Conservation (phyloP, 2,329 filamentous ascomycete species). For the Aspergillus pseudonomiae region DNA sequence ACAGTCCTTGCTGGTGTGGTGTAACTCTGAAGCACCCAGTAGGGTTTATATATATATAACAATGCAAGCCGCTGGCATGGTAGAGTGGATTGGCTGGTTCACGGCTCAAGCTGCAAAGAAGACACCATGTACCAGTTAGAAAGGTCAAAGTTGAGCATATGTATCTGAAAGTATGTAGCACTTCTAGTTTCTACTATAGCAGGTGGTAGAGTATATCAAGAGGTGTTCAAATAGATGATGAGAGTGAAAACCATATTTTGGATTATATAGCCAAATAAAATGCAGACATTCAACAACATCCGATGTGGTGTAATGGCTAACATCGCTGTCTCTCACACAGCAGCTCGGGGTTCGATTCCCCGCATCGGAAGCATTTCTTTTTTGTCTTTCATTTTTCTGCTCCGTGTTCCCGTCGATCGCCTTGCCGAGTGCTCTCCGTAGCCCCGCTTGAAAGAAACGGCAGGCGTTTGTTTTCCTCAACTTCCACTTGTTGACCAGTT, state of each 20-base stretch:
- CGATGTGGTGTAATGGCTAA: constrained; percentile 7
- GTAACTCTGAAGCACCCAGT: no score
- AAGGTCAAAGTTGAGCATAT: rapidly evolving
- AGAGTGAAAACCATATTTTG: background rate
- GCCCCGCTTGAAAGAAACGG: no score
- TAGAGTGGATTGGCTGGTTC: background rate
- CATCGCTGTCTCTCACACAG: constrained; percentile 8
- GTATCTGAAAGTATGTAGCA: background rate
- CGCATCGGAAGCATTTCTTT: background rate
- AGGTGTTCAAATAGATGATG: background rate
- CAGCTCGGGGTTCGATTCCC: constrained; percentile 8
- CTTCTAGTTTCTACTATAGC: background rate
- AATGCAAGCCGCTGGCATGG: background rate
- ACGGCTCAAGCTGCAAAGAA: background rate
- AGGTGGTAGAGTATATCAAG: background rate
- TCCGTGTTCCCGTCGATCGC: no score
- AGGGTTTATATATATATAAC: background rate
- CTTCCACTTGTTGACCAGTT: no score
- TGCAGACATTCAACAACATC: background rate
- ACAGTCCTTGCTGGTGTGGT: background rate
- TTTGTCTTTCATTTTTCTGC: background rate
- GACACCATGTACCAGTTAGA: background rate
- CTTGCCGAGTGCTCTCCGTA: no score
- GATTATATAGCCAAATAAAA: background rate
- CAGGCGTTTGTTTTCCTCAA: no score